Conservation (phyloP, 2,329 filamentous ascomycete species). For the Cladosporium sp. region DNA sequence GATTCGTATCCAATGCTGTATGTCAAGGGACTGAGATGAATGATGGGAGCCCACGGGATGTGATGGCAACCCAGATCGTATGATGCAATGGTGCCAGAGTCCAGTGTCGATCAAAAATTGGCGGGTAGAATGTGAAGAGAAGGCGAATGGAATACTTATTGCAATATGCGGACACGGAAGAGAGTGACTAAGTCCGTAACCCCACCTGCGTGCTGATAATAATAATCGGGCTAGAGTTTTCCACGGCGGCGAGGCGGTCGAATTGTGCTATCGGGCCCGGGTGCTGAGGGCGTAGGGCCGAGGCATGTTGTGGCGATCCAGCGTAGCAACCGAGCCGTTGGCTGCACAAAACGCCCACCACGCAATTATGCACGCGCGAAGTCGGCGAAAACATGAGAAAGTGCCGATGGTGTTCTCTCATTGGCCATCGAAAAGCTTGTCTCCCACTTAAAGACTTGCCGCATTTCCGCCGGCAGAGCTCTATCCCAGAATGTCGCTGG, state of each 20-base stretch:
- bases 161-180: neutral
- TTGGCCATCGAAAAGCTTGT: constrained; percentile 5
- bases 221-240: constrained; percentile 5
- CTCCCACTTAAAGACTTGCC: neutral
- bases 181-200: constrained; percentile 6
- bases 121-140: no score
- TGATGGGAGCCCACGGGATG: neutral
- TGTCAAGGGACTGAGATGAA: neutral
- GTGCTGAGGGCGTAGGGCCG: neutral
- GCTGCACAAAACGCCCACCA: constrained; percentile 3
- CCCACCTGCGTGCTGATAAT: constrained; percentile 1
- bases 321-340: neutral
- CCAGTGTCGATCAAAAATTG: constrained; percentile 7
- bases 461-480: neutral
- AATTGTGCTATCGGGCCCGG: neutral
- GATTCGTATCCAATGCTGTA: neutral
- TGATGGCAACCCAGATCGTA: neutral
- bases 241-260: neutral
- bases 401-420: neutral
- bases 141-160: constrained; percentile 5
- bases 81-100: constrained; percentile 10
- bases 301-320: constrained; percentile 7
- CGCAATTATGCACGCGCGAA: constrained; percentile 1
- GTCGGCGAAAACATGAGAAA: no score
- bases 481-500: neutral